Evolutionary conservation across 176 grass and related monocot genomes (phyloP), one percentile per base, ranked within the genome.

Genomic region (Juncus effusus): DNA sequence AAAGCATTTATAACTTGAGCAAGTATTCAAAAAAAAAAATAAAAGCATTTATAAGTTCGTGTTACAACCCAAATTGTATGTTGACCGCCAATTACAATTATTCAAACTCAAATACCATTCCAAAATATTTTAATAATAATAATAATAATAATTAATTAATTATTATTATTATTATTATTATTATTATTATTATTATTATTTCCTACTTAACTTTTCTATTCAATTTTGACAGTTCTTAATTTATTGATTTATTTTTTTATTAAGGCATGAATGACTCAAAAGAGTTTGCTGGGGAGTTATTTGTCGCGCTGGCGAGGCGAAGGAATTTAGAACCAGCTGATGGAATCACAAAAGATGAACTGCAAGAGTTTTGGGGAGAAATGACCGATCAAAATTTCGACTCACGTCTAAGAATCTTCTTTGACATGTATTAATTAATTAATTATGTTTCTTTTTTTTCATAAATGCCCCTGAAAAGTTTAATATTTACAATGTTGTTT

Each of bases 301-400:
- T 93, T 41, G 83, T 79, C 14, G 70, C 95, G 36, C 19, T 99
- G 78, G 86, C 89, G 13, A 72, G 95, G 67, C 78, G 86, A 62
- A 70, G 86, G 64, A 67, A 71, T 57, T 65, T 94, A 40, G 76
- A 99, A 41, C 72, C 85, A 0, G 73, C 73, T 3, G 62, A 78
- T 4, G 95, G 95, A 72, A 63, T 99, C 73, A 87, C 49, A 62
- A 87, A 84, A 60, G 86, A 94, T 7, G 80, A 99, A 75, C 62
- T 99, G 36, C 79, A 89, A 74, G 89, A 99, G 66, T 99, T 93
- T 65, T 99, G 95, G 95, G 86, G 86, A 73, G 95, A 90, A 74
- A 99, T 99, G 95, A 93, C 89, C 2, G 70, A 94, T 52, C 89
- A 99, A 80, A 99, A 99, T 77, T 99, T 99, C 40, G 89, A 94